phyloP scores from a whole-genome alignment of 352 stramenopile genomes.

The Phytophthora syringae region DNA sequence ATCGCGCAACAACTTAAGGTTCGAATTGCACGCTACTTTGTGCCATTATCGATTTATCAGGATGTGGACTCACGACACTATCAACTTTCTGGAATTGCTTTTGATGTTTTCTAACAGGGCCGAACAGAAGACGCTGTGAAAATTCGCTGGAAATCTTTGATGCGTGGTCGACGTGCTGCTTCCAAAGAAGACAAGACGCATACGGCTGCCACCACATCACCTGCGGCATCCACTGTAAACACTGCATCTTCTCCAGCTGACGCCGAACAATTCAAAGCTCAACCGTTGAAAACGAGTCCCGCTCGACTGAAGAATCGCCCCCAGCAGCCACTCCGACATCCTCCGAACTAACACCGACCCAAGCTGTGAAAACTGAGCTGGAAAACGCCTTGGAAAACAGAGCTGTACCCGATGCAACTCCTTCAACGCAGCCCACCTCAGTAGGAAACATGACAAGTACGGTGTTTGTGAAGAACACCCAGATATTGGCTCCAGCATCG shows the following conservation, averaged over 20 bases:
- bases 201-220: constrained; percentile 15
- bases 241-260: constrained; percentile 19
- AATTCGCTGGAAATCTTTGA: constrained; percentile 94
- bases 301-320: constrained; percentile 45
- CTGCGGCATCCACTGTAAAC: constrained; percentile 18
- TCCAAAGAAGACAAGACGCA: constrained; percentile 71
- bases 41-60: background rate
- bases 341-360: constrained; percentile 5
- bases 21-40: background rate
- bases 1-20: constrained; percentile 92
- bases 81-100: no score
- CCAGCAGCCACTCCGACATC: constrained; percentile 20
- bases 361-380: constrained; percentile 30
- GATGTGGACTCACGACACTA: background rate
- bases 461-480: constrained; percentile 37
- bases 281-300: constrained; percentile 47
- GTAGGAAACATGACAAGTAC: constrained; percentile 22
- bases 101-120: constrained; percentile 56
- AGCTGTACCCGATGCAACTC: constrained; percentile 1
- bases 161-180: constrained; percentile 73
- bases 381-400: constrained; percentile 27
- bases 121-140: constrained; percentile 94
- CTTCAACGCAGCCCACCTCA: constrained; percentile 9
- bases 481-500: constrained; percentile 24
- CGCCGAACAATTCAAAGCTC: constrained; percentile 40